Conservation (phyloP, 805 yeast genomes). For the Starmerella kuoi region DNA sequence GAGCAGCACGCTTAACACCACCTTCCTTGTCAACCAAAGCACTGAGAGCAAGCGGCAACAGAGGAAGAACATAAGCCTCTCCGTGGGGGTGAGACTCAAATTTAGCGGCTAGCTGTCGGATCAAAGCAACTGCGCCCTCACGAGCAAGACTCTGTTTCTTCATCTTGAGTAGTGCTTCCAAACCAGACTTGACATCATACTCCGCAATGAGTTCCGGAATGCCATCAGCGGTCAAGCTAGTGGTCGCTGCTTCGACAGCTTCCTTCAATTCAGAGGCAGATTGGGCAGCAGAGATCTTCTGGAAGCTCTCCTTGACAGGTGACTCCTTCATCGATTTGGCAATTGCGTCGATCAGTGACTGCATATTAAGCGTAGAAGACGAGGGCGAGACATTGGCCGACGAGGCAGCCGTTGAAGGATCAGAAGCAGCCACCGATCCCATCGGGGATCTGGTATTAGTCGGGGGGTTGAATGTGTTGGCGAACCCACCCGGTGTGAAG, state of each 20-base stretch:
- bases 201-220: slow-evolving; percentile 42
- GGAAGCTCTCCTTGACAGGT: slow-evolving; percentile 53
- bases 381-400: slow-evolving; percentile 43
- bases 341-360: slow-evolving; percentile 63
- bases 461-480: neutral
- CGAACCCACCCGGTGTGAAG: slow-evolving; percentile 15
- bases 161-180: slow-evolving; percentile 55
- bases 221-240: slow-evolving; percentile 28
- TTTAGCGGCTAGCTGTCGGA: slow-evolving; percentile 46
- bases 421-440: slow-evolving; percentile 5
- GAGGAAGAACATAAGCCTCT: slow-evolving; percentile 59
- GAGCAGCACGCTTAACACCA: slow-evolving; percentile 77
- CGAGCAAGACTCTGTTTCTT: slow-evolving; percentile 64
- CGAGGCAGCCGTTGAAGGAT: slow-evolving; percentile 23
- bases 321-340: slow-evolving; percentile 44
- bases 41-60: slow-evolving; percentile 56
- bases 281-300: slow-evolving; percentile 39
- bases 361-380: slow-evolving; percentile 37
- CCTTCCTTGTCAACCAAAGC: slow-evolving; percentile 76
- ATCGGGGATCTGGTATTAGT: neutral
- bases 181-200: slow-evolving; percentile 54
- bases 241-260: slow-evolving; percentile 44
- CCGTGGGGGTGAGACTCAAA: slow-evolving; percentile 53
- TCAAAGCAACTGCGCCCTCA: slow-evolving; percentile 59
- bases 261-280: slow-evolving; percentile 44